Base-by-base conservation (phyloP, 441 rosid species). In the Aleurites moluccanus region DNA sequence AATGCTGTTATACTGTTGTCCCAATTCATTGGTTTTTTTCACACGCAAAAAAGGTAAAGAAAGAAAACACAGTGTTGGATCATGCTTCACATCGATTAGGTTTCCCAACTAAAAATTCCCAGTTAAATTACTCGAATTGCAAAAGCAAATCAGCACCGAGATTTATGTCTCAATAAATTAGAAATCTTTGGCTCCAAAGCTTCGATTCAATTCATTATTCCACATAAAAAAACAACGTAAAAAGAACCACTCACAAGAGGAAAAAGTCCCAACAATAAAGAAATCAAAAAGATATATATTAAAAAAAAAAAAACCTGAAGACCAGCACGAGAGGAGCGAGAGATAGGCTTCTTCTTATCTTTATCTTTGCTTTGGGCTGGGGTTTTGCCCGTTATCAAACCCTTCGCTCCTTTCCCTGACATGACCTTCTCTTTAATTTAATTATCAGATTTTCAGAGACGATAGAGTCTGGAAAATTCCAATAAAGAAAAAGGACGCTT, bases 261-360 rank as follows among this genome's bases (percentile, higher is more conserved):
- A 35, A 60, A 60, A 11, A 11, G 27, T 16, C 16, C 33, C 2
- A 10, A 10, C 9, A 44, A 57, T 28, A 33, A 0, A 9, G 13
- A 33, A 55, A 42, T 18, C 38, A 5, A 25, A 35, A 20, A 47
- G 16, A 60, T 3, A 25, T 10, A 71, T 3, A 20, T 50, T 2
- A 10, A 23, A 16, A 21, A 3, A 62, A 38, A 0, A 25, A 20
- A 25, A 45, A 85, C 90, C 89, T 85, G 88, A 67, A 88, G 90
- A 49, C 92, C 90, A 62, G 90, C 89, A 21, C 90, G 90, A 61
- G 90, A 88, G 57, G 90, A 88, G 66, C 89, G 92, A 75, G 92
- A 87, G 76, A 73, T 78, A 63, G 92, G 88, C 75, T 85, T 88
- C 77, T 88, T 88, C 88, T 88, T 88, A 81, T 87, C 90, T 80